phyloP scores from a whole-genome alignment of 225 moss, liverwort and hornwort genomes.

The Polytrichum commune region DNA sequence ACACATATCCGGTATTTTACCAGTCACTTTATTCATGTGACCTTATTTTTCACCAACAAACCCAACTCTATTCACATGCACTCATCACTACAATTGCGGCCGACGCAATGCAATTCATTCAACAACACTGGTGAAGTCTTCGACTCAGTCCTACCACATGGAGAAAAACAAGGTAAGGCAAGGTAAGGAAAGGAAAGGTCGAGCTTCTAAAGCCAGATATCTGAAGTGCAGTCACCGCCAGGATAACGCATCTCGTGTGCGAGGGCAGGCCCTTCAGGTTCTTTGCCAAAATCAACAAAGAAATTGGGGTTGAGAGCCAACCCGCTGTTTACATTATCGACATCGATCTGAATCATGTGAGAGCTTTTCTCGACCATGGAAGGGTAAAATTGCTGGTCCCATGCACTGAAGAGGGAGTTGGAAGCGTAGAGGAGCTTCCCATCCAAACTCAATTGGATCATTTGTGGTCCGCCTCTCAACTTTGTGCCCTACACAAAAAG shows the following conservation, averaged over 20 bases:
- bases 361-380: constrained; percentile 74
- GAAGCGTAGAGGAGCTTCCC: constrained; percentile 87
- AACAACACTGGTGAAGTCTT: too few species aligned
- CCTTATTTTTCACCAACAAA: too few species aligned
- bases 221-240: constrained; percentile 96
- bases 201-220: constrained; percentile 70
- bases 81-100: too few species aligned
- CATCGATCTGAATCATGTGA: constrained; percentile 84
- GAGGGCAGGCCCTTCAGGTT: constrained; percentile 86
- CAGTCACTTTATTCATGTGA: too few species aligned
- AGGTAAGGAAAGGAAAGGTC: too few species aligned
- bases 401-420: constrained; percentile 87
- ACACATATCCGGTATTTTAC: too few species aligned
- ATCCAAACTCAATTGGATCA: constrained; percentile 97
- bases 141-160: too few species aligned
- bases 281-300: constrained; percentile 81
- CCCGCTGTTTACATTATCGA: constrained; percentile 85
- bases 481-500: constrained; percentile 50
- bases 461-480: constrained; percentile 93
- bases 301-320: constrained; percentile 69
- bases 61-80: too few species aligned
- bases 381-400: constrained; percentile 97
- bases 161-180: too few species aligned
- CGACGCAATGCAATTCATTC: too few species aligned
- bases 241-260: constrained; percentile 99